phyloP scores from a whole-genome alignment of 2,329 filamentous ascomycete genomes.

The Aspergillus felis region DNA sequence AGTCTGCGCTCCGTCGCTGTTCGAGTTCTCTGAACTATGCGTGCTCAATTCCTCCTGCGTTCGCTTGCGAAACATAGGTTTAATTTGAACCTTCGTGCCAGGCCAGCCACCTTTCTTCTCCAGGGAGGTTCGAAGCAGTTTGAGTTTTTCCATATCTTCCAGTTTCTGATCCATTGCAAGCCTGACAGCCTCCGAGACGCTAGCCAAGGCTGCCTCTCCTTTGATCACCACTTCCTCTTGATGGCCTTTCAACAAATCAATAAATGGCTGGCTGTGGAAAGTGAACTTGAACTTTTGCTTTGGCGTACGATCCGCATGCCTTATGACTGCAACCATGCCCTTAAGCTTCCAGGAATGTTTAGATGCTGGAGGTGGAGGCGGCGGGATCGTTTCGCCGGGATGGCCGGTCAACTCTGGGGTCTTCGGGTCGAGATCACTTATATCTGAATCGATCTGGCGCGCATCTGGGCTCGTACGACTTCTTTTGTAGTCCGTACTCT shows the following conservation, averaged over 20 bases:
- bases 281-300: conserved; percentile 99
- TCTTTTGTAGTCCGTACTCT: conserved; percentile 22
- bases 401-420: conserved; percentile 22
- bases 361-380: conserved; percentile 59
- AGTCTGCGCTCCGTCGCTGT: conserved; percentile 5
- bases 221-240: conserved; percentile 94
- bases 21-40: conserved; percentile 18
- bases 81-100: conserved; percentile 97
- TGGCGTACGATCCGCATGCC: conserved; percentile 93
- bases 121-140: conserved; percentile 76
- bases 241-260: conserved; percentile 89
- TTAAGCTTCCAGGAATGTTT: conserved; percentile 98
- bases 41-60: conserved; percentile 58
- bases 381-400: conserved; percentile 20
- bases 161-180: conserved; percentile 71
- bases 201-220: conserved; percentile 81
- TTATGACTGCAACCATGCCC: conserved; percentile 92
- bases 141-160: conserved; percentile 85
- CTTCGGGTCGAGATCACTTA: conserved; percentile 20
- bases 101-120: conserved; percentile 91
- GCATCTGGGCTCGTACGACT: conserved; percentile 7
- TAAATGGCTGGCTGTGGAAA: conserved; percentile 94
- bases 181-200: conserved; percentile 84
- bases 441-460: conserved; percentile 11
- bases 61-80: conserved; percentile 95